Conservation (phyloP, 495 filamentous ascomycete species). For the Aspergillus diversus region DNA sequence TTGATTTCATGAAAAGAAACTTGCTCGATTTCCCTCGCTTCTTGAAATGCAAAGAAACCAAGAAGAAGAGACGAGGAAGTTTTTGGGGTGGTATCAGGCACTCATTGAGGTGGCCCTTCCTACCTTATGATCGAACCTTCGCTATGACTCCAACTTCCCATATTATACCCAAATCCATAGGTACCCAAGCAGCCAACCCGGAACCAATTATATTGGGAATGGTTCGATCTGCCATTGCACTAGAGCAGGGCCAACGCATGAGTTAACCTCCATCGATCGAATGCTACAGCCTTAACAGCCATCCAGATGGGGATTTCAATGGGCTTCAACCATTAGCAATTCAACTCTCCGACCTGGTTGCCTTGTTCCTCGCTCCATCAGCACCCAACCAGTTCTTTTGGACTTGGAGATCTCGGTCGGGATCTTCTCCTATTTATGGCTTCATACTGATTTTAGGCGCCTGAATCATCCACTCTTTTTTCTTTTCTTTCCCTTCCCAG, state of each 20-base stretch:
- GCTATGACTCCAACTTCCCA: not conserved
- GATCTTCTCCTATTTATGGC: constrained; percentile 28
- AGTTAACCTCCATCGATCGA: constrained; percentile 33
- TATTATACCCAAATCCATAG: not conserved
- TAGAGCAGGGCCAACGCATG: constrained; percentile 30
- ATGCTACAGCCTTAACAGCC: constrained; percentile 15
- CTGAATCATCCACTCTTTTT: constrained; percentile 12
- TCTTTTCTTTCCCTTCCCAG: constrained; percentile 16
- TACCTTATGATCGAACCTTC: not conserved
- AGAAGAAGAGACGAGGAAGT: not conserved
- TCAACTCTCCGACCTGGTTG: constrained; percentile 14
- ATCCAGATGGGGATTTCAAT: constrained; percentile 23
- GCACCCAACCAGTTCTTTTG: constrained; percentile 35
- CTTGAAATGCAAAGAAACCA: not conserved
- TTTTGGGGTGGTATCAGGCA: not conserved
- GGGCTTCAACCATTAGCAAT: constrained; percentile 21
- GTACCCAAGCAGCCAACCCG: constrained; percentile 17
- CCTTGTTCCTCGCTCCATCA: constrained; percentile 34
- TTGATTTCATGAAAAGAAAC: constrained; percentile 1
- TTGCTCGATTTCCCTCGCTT: not conserved
- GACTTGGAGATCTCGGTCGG: not conserved
- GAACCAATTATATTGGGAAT: constrained; percentile 12
- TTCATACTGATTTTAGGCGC: constrained; percentile 31
- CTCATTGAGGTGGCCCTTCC: not conserved
- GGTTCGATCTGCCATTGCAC: constrained; percentile 22